Base-by-base conservation (phyloP, 2,329 filamentous ascomycete genomes). In the Periglandula ipomoeae region DNA sequence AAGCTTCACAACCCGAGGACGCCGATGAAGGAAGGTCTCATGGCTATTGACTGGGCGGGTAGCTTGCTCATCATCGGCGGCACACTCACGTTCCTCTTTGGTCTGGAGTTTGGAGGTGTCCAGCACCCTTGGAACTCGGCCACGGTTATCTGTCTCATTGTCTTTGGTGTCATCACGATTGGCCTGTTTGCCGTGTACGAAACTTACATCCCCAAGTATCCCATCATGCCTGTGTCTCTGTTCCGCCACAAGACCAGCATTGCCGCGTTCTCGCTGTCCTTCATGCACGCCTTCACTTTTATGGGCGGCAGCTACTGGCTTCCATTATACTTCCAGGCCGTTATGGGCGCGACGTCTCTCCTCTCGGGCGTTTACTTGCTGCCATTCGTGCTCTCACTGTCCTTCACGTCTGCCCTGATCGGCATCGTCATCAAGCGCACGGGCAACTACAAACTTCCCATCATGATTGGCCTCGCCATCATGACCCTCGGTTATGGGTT, bases 1-100 rank as follows among this genome's bases (percentile, higher is more conserved):
- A 80, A 84, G 59, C 65, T 88, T 20, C 79, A 87, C 61, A 85
- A 82, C 30, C 84, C 84, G 1, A 73, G 74, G 48, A 87, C 84
- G 0, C 75, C 81, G 0, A 61, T 86, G 10, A 65, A 71, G 46
- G 64, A 81, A 45, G 85, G 84, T 0, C 67, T 88, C 5, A 73
- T 76, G 27, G 82, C 83, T 17, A 72, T 82, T 41, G 78, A 82
- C 63, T 82, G 78, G 78, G 53, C 70, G 0, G 76, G 76, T 32
- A 76, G 70, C 49, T 13, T 75, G 4, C 65, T 76, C 26, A 79
- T 94, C 61, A 76, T 90, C 22, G 85, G 85, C 38, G 87, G 84
- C 19, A 90, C 87, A 0, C 72, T 94, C 19, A 91, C 95, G 87
- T 74, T 95, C 55, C 78, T 95, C 4, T 80, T 95, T 38, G 90